These are phyloP conservation scores for Ilyonectria robusta DNA, from an alignment of 2,329 filamentous ascomycete genomes.

Conservation along the genomic window DNA sequence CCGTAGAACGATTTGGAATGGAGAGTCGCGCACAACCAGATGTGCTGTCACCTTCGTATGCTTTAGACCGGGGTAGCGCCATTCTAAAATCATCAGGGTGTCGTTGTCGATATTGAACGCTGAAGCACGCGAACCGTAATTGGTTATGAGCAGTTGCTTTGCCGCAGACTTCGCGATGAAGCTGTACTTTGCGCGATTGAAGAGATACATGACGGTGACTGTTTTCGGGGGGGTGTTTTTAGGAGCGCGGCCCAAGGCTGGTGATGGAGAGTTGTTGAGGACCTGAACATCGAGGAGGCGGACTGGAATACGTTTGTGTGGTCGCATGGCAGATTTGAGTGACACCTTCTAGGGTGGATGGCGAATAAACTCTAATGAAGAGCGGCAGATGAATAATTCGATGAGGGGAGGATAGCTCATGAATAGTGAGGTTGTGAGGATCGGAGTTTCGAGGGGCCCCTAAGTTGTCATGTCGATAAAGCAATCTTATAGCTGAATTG, in stretches of 20 bases:
- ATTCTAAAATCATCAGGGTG: constrained; percentile 25
- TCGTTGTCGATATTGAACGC: constrained; percentile 12
- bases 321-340: background rate
- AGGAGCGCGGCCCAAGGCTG: background rate
- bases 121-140: background rate
- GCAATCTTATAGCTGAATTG: no score
- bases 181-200: constrained; percentile 20
- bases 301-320: constrained; percentile 3
- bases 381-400: background rate
- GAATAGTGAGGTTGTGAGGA: background rate
- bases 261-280: background rate
- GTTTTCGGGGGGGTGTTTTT: background rate
- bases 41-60: constrained; percentile 22
- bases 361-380: background rate
- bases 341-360: background rate
- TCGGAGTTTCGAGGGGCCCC: no score
- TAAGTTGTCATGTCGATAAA: no score
- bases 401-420: background rate
- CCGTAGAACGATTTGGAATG: constrained; percentile 29
- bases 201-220: constrained; percentile 11
- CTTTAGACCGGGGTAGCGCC: constrained; percentile 16
- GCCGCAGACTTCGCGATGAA: constrained; percentile 1
- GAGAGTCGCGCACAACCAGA: constrained; percentile 23
- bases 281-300: constrained; percentile 6
- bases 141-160: background rate